phyloP scores from a whole-genome alignment of 2,329 filamentous ascomycete genomes.

The Rugonectria rugulosa region DNA sequence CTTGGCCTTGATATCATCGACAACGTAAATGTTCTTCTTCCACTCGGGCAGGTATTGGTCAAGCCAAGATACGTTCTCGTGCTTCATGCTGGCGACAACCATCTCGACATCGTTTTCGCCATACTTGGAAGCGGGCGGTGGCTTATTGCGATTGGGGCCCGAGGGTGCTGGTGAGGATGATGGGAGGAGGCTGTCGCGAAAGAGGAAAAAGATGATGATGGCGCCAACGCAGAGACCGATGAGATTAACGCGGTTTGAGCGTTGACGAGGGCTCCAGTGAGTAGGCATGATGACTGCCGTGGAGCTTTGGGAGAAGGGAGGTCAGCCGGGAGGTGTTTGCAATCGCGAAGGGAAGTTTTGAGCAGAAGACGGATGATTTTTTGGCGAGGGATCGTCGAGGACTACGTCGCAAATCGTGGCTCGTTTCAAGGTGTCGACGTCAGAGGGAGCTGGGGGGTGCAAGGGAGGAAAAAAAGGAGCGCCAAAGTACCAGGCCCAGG shows the following conservation, averaged over 20 bases:
- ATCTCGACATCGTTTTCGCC: conserved; percentile 43
- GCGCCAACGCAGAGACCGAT: conserved; percentile 34
- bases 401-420: conserved; percentile 3
- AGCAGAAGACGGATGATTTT: too few species aligned
- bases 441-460: background rate
- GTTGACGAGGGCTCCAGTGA: conserved; percentile 38
- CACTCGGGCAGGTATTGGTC: conserved; percentile 52
- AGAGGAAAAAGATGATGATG: conserved; percentile 37
- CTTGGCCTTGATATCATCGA: conserved; percentile 55
- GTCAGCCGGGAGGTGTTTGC: background rate
- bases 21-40: conserved; percentile 63
- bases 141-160: conserved; percentile 23
- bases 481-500: too few species aligned
- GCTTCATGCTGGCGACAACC: conserved; percentile 44
- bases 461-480: background rate
- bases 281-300: conserved; percentile 28
- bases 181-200: conserved; percentile 33
- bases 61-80: conserved; percentile 50
- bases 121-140: conserved; percentile 24
- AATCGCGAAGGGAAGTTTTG: background rate
- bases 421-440: conserved; percentile 1
- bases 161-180: conserved; percentile 21
- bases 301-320: conserved; percentile 16
- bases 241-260: conserved; percentile 37
- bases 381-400: conserved; percentile 1